A percentile compares a stretch with the other conserved stretches of the same genome.
These are phyloP conservation scores for Pythium vanterpoolii DNA, from an alignment of 352 stramenopile species.

Conservation along the genomic window DNA sequence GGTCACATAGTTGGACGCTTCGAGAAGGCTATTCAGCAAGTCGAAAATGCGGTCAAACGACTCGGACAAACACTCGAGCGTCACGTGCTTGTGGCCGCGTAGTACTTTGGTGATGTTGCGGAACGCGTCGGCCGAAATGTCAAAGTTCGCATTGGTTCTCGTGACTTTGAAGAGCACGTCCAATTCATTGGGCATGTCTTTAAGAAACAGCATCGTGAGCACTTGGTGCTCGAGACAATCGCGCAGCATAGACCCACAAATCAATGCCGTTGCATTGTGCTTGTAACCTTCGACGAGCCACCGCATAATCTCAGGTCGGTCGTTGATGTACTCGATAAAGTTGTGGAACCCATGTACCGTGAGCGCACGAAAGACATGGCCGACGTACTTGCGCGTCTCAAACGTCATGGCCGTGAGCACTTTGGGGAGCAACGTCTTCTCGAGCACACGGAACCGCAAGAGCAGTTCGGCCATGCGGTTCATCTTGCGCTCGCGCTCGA, in stretches of 20 bases:
- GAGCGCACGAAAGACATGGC: slow-evolving; percentile 72
- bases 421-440: slow-evolving; percentile 71
- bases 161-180: slow-evolving; percentile 66
- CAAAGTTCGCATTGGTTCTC: slow-evolving; percentile 79
- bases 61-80: slow-evolving; percentile 41
- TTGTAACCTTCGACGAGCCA: slow-evolving; percentile 75
- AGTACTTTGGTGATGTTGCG: slow-evolving; percentile 75
- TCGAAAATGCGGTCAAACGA: slow-evolving; percentile 72
- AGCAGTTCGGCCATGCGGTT: slow-evolving; percentile 74
- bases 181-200: slow-evolving; percentile 58
- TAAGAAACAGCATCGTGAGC: slow-evolving; percentile 58
- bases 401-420: slow-evolving; percentile 73
- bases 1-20: slow-evolving; percentile 21
- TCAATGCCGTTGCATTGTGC: slow-evolving; percentile 68
- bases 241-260: slow-evolving; percentile 76
- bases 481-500: slow-evolving; percentile 76
- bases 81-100: slow-evolving; percentile 59
- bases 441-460: slow-evolving; percentile 64
- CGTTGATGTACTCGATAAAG: slow-evolving; percentile 57
- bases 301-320: slow-evolving; percentile 64
- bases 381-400: slow-evolving; percentile 81
- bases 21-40: slow-evolving; percentile 57
- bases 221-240: slow-evolving; percentile 73
- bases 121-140: slow-evolving; percentile 81
- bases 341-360: slow-evolving; percentile 63